Percentiles rank a stretch among this genome's conserved stretches.
phyloP scores from a whole-genome alignment of 192 early-diverging fungal genomes.

The Podila horticola region DNA sequence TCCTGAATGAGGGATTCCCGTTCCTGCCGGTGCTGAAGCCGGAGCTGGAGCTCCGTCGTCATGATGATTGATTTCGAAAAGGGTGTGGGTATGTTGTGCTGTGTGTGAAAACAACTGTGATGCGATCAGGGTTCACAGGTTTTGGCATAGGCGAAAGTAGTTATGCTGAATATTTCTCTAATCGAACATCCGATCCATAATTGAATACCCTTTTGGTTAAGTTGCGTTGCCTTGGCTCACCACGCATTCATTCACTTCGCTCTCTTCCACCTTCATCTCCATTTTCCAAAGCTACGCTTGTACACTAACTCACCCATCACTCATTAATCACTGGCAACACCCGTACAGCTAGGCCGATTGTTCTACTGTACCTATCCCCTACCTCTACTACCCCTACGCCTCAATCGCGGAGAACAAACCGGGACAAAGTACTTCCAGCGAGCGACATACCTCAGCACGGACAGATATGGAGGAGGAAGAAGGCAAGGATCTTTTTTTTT shows the following conservation, averaged over 20 bases:
- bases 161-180: not conserved
- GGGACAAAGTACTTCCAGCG: not conserved
- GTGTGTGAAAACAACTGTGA: not conserved
- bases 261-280: too few relatives aligned
- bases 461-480: slow-evolving; percentile 33
- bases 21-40: slow-evolving; percentile 31
- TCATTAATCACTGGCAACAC: not conserved
- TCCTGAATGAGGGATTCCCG: slow-evolving; percentile 6
- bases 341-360: not conserved
- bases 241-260: too few relatives aligned
- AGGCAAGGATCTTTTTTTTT: slow-evolving; percentile 1
- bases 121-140: not conserved
- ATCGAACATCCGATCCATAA: not conserved
- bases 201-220: not conserved
- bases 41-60: slow-evolving; percentile 12
- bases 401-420: not conserved
- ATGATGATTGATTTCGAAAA: not conserved
- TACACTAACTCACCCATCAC: too few relatives aligned
- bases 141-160: too few relatives aligned
- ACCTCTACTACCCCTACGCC: not conserved
- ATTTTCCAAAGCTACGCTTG: too few relatives aligned
- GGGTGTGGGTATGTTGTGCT: not conserved
- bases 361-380: not conserved
- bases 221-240: not conserved
- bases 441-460: not conserved